phyloP scores from a whole-genome alignment of 2,329 filamentous ascomycete species.

The Fusarium xyrophilum region DNA sequence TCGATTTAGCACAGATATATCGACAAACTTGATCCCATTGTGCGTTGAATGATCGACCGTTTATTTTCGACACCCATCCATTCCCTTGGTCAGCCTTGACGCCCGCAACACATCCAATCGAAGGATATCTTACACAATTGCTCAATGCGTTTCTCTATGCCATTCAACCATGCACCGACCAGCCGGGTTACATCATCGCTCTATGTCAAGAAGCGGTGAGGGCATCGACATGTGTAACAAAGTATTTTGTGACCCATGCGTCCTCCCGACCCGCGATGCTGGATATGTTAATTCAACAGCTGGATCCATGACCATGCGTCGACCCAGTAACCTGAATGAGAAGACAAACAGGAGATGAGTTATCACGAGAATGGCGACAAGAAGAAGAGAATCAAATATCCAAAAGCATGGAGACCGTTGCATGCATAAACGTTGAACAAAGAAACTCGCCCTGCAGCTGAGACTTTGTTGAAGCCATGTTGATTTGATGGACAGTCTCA shows the following conservation, averaged over 20 bases:
- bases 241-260: conserved; percentile 20
- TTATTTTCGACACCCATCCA: conserved; percentile 15
- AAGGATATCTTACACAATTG: conserved; percentile 31
- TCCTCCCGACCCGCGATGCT: conserved; percentile 30
- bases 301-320: conserved; percentile 29
- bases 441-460: conserved; percentile 19
- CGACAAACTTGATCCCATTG: conserved; percentile 7
- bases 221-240: conserved; percentile 25
- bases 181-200: conserved; percentile 39
- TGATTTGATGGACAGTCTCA: conserved; percentile 7
- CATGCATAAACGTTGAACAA: conserved; percentile 14
- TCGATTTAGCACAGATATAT: conserved; percentile 13
- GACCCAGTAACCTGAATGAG: conserved; percentile 37
- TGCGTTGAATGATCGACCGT: conserved; percentile 27
- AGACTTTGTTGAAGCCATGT: conserved; percentile 7
- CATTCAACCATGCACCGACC: conserved; percentile 30
- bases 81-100: conserved; percentile 22
- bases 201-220: conserved; percentile 41
- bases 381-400: conserved; percentile 1
- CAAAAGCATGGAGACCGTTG: conserved; percentile 14
- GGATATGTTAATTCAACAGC: conserved; percentile 23
- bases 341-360: conserved; percentile 18
- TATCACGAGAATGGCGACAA: conserved; percentile 14
- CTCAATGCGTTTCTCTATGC: conserved; percentile 23
- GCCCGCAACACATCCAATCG: conserved; percentile 16